Evolutionary conservation across 257 asterid species (phyloP).

Genomic region (Nicotiana benthamiana): DNA sequence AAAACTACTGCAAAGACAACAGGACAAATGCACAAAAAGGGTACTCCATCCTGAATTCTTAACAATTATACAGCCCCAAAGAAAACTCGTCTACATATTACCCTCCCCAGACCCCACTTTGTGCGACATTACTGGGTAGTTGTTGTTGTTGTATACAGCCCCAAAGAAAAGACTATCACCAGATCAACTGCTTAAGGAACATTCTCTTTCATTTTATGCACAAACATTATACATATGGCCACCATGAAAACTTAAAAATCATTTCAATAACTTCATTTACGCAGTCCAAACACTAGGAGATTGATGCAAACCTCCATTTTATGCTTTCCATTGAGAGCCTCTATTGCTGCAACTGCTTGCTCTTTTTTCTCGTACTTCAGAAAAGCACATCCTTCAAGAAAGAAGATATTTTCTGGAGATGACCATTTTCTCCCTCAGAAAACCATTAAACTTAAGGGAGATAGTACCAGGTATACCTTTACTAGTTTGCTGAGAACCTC

Average conservation of each 20-base stretch:
- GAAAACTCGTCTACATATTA: too few species aligned
- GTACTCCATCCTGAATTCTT: background rate
- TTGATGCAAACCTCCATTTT: slow-evolving; percentile 77
- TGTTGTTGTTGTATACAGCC: too few species aligned
- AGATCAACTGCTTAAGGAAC: background rate
- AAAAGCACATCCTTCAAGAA: slow-evolving; percentile 79
- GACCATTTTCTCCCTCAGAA: background rate
- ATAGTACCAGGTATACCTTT: slow-evolving; percentile 51
- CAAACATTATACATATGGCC: background rate
- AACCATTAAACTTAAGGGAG: background rate
- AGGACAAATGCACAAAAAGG: background rate
- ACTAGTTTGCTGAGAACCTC: slow-evolving; percentile 89
- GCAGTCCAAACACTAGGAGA: background rate
- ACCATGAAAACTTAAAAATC: slow-evolving; percentile 2
- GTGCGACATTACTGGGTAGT: too few species aligned
- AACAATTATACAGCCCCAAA: background rate
- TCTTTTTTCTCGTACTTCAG: slow-evolving; percentile 82
- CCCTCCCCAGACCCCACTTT: too few species aligned
- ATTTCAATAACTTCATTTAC: background rate
- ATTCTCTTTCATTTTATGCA: background rate
- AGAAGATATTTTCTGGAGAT: background rate
- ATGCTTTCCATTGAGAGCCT: slow-evolving; percentile 85
- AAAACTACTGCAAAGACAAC: background rate
- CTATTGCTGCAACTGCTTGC: slow-evolving; percentile 87
- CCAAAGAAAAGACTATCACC: background rate